Conservation (phyloP, 768 basidiomycete species). For the Macrolepiota dolichaula region DNA sequence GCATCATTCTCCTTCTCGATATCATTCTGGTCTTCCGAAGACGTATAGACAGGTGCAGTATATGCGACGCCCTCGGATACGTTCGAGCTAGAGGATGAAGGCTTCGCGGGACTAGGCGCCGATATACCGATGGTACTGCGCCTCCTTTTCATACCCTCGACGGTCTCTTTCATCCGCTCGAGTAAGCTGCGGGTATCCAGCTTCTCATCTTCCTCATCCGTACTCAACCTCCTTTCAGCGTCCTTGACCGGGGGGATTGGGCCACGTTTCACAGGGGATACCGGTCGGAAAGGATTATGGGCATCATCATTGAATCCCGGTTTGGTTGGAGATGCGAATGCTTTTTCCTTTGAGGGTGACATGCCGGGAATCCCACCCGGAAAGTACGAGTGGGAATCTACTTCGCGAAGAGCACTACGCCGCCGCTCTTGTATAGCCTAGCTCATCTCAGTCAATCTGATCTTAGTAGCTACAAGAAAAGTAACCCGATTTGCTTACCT, state of each 20-base stretch:
- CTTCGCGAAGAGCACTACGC: constrained; percentile 50
- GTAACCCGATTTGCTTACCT: constrained; percentile 23
- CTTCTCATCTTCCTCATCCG: constrained; percentile 29
- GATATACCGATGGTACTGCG: constrained; percentile 27
- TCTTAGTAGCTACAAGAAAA: background rate
- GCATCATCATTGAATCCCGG: constrained; percentile 11
- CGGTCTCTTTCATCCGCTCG: constrained; percentile 47
- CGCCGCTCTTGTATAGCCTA: constrained; percentile 61
- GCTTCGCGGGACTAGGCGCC: constrained; percentile 2
- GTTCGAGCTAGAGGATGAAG: background rate
- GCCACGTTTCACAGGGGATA: constrained; percentile 5
- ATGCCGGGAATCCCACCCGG: constrained; percentile 53
- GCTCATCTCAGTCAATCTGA: constrained; percentile 17
- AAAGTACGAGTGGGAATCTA: constrained; percentile 44
- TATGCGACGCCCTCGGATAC: background rate
- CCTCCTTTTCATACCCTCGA: constrained; percentile 44
- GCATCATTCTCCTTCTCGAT: constrained; percentile 3
- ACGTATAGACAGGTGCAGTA: background rate
- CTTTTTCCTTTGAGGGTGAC: constrained; percentile 25
- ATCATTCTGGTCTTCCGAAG: background rate
- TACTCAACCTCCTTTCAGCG: constrained; percentile 13
- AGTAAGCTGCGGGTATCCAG: constrained; percentile 39
- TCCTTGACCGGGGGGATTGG: constrained; percentile 13
- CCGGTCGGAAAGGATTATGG: constrained; percentile 14
- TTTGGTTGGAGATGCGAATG: constrained; percentile 14